Evolutionary conservation across 169 alveolate genomes (phyloP).

Genomic region (Besnoitia besnoiti): DNA sequence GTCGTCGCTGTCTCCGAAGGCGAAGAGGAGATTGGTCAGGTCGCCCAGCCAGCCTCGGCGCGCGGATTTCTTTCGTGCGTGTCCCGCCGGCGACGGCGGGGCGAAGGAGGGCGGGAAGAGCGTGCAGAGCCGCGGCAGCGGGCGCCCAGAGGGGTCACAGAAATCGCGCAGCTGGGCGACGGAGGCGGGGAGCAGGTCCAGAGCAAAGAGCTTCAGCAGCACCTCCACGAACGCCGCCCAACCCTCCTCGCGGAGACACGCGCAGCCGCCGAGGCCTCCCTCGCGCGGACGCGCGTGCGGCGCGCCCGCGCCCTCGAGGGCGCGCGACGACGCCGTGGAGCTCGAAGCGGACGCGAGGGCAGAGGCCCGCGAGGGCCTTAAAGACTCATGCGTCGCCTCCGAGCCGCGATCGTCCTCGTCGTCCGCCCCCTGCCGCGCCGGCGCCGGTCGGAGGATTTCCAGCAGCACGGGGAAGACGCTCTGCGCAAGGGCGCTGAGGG

Average conservation of each 20-base stretch:
- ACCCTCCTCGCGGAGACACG: slow-evolving; percentile 59
- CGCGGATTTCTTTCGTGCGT: not conserved
- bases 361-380: too few relatives aligned
- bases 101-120: slow-evolving; percentile 55
- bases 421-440: not conserved
- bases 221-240: slow-evolving; percentile 68
- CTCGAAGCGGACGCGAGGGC: too few relatives aligned
- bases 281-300: not conserved
- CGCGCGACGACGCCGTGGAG: too few relatives aligned
- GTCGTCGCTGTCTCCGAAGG: slow-evolving; percentile 62
- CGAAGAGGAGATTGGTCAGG: slow-evolving; percentile 59
- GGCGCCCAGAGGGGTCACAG: slow-evolving; percentile 56
- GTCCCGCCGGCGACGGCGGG: slow-evolving; percentile 52
- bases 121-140: slow-evolving; percentile 61
- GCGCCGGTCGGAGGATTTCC: slow-evolving; percentile 45
- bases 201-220: slow-evolving; percentile 63
- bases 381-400: not conserved
- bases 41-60: slow-evolving; percentile 68
- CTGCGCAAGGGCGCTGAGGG: slow-evolving; percentile 63
- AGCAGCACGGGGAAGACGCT: slow-evolving; percentile 49
- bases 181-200: slow-evolving; percentile 65
- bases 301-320: not conserved
- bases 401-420: not conserved
- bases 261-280: slow-evolving; percentile 21
- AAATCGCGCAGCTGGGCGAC: slow-evolving; percentile 64